phyloP scores from a whole-genome alignment of 2,329 filamentous ascomycete genomes.

The Monosporascus sp. region DNA sequence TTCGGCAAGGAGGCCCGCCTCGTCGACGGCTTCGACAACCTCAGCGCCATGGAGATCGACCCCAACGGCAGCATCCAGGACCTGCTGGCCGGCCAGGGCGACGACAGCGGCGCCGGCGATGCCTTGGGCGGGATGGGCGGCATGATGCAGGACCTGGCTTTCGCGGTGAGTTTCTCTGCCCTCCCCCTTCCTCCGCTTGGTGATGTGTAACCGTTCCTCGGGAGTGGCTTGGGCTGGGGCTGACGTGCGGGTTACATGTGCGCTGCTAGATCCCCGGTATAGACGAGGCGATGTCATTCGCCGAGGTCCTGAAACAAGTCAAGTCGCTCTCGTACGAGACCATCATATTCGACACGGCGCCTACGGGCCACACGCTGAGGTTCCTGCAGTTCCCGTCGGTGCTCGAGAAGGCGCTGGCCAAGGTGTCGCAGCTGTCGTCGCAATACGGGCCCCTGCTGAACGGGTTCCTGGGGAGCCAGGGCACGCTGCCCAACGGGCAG shows the following conservation, averaged over 20 bases:
- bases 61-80: slow-evolving; percentile 98
- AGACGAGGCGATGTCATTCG: slow-evolving; percentile 99
- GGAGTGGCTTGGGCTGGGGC: too few relatives aligned
- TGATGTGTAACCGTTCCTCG: neutral
- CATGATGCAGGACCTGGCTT: slow-evolving; percentile 98
- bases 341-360: slow-evolving; percentile 98
- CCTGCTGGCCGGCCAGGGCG: slow-evolving; percentile 70
- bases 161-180: slow-evolving; percentile 61
- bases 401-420: slow-evolving; percentile 96
- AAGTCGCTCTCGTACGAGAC: slow-evolving; percentile 98
- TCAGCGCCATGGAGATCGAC: slow-evolving; percentile 99
- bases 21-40: slow-evolving; percentile 84
- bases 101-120: slow-evolving; percentile 48
- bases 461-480: slow-evolving; percentile 77
- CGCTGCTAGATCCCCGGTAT: slow-evolving; percentile 81
- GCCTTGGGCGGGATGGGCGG: slow-evolving; percentile 65
- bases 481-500: slow-evolving; percentile 79
- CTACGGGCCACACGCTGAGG: slow-evolving; percentile 94
- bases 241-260: neutral
- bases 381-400: slow-evolving; percentile 98
- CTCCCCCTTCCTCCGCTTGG: neutral
- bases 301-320: slow-evolving; percentile 98
- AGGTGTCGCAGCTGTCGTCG: slow-evolving; percentile 85
- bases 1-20: slow-evolving; percentile 97
- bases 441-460: slow-evolving; percentile 97